Evolutionary conservation across 306 rosid genomes (phyloP).

Genomic region (Oxytropis ochrocephala): DNA sequence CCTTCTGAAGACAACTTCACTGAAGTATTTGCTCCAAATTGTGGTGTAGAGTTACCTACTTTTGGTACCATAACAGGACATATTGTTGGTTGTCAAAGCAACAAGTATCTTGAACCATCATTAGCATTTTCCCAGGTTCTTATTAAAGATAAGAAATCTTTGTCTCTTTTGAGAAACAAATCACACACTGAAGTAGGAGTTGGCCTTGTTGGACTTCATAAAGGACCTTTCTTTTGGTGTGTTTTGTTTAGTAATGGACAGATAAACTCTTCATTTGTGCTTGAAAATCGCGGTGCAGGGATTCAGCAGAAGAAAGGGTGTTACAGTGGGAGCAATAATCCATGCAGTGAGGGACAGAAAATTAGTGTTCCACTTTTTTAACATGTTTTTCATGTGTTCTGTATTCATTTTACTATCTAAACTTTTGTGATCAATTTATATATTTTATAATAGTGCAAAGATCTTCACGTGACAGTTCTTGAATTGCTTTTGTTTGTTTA

Average conservation of each 20-base stretch:
- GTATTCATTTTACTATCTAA: slow-evolving; percentile 24
- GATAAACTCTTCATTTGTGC: slow-evolving; percentile 70
- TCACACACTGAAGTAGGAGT: slow-evolving; percentile 81
- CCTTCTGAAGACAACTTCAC: slow-evolving; percentile 87
- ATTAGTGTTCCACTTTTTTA: slow-evolving; percentile 9
- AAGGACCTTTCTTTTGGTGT: slow-evolving; percentile 81
- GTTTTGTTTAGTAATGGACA: slow-evolving; percentile 66
- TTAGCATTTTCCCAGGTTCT: slow-evolving; percentile 52
- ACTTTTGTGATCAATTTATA: slow-evolving; percentile 18
- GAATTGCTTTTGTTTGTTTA: not conserved
- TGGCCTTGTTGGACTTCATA: slow-evolving; percentile 63
- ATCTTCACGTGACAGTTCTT: slow-evolving; percentile 11
- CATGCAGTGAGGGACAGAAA: slow-evolving; percentile 53
- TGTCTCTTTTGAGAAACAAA: slow-evolving; percentile 55
- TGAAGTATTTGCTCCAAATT: slow-evolving; percentile 80
- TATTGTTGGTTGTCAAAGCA: slow-evolving; percentile 53
- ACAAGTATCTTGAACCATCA: slow-evolving; percentile 61
- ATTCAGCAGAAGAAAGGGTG: slow-evolving; percentile 77
- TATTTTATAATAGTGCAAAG: not conserved
- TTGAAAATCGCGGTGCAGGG: slow-evolving; percentile 72
- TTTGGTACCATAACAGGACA: slow-evolving; percentile 65
- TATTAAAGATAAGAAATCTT: slow-evolving; percentile 35
- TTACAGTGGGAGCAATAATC: slow-evolving; percentile 65
- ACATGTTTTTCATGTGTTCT: slow-evolving; percentile 6
- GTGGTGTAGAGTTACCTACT: slow-evolving; percentile 91